These are phyloP conservation scores for Cucurbita maxima DNA, from an alignment of 306 rosid genomes.

Conservation along the genomic window DNA sequence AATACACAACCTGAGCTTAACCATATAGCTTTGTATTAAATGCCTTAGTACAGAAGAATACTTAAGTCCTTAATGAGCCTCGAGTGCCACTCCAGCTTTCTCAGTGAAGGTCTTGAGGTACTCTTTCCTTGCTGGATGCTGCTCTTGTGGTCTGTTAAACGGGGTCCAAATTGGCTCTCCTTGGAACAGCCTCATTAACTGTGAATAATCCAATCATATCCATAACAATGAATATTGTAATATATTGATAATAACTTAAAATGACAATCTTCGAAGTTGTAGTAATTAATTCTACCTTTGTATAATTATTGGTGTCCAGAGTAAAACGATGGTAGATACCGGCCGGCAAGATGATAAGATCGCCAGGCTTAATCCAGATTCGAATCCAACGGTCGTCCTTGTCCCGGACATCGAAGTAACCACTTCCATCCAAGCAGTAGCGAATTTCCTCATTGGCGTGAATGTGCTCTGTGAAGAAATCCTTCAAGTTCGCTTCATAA, in stretches of 20 bases:
- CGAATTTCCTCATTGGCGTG: slow-evolving; percentile 93
- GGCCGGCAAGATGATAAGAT: slow-evolving; percentile 88
- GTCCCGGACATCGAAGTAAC: slow-evolving; percentile 77
- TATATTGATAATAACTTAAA: neutral
- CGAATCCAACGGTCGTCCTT: slow-evolving; percentile 77
- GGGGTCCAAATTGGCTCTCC: slow-evolving; percentile 94
- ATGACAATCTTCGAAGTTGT: neutral
- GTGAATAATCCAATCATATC: slow-evolving; percentile 5
- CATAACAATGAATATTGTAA: neutral
- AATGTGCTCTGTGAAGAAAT: slow-evolving; percentile 84
- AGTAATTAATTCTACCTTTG: slow-evolving; percentile 40
- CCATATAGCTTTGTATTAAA: neutral
- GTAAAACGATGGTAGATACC: slow-evolving; percentile 93
- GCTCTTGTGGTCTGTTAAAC: slow-evolving; percentile 77
- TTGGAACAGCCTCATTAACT: slow-evolving; percentile 74
- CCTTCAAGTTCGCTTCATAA: slow-evolving; percentile 69
- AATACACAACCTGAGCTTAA: neutral
- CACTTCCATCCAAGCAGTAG: slow-evolving; percentile 73
- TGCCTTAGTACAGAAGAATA: neutral
- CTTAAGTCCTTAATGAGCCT: slow-evolving; percentile 28
- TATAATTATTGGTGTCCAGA: slow-evolving; percentile 55
- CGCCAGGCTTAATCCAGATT: slow-evolving; percentile 71
- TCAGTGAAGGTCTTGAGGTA: slow-evolving; percentile 39
- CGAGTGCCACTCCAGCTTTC: slow-evolving; percentile 37
- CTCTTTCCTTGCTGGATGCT: slow-evolving; percentile 71